Evolutionary conservation across 2,329 filamentous ascomycete genomes (phyloP).

Genomic region (Polychaeton citri): DNA sequence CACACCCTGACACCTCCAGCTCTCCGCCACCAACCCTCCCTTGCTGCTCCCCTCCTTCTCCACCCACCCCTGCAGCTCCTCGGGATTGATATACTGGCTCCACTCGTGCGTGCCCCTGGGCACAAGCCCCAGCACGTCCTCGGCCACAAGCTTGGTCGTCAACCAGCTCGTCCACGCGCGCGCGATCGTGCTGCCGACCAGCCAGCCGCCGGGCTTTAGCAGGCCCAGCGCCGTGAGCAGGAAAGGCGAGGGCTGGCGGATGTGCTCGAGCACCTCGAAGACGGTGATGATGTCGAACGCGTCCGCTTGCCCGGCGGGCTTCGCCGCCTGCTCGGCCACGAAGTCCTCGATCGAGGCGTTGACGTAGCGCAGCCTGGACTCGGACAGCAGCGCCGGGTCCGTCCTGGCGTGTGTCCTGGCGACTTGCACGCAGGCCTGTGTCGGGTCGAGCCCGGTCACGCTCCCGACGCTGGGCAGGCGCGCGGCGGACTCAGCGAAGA

Average conservation of each 20-base stretch:
- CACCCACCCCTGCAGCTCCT: constrained; percentile 50
- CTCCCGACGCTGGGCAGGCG: constrained; percentile 47
- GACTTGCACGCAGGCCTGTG: constrained; percentile 57
- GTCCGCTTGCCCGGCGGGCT: constrained; percentile 17
- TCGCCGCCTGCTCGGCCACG: neutral
- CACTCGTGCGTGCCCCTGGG: constrained; percentile 91
- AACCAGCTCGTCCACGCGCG: constrained; percentile 80
- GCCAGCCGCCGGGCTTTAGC: constrained; percentile 82
- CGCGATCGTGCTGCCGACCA: constrained; percentile 85
- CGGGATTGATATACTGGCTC: constrained; percentile 85
- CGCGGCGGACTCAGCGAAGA: constrained; percentile 82
- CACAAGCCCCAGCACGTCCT: constrained; percentile 76
- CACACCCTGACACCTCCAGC: constrained; percentile 65
- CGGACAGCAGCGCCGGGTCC: constrained; percentile 54
- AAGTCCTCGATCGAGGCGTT: constrained; percentile 68
- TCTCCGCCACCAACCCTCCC: constrained; percentile 44
- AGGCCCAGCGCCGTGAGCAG: constrained; percentile 58
- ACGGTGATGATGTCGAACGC: constrained; percentile 68
- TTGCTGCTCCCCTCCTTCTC: constrained; percentile 14
- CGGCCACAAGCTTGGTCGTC: constrained; percentile 82
- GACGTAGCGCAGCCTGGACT: constrained; percentile 50
- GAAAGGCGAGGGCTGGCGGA: constrained; percentile 62
- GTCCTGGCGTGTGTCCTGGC: constrained; percentile 61
- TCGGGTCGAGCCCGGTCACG: constrained; percentile 69
- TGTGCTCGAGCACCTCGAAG: constrained; percentile 94